Conservation (phyloP, 768 basidiomycete species). For the Lentinula sp. region DNA sequence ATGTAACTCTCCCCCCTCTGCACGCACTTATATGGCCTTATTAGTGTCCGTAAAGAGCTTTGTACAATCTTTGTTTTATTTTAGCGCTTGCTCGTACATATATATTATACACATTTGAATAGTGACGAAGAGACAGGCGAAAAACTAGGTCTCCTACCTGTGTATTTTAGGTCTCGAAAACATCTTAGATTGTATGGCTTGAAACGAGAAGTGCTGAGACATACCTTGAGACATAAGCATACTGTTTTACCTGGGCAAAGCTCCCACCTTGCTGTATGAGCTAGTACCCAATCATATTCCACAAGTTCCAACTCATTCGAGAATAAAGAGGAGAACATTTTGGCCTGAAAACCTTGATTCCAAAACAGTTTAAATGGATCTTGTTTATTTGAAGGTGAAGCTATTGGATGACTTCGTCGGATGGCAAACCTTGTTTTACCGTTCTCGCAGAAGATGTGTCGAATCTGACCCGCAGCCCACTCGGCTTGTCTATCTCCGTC, state of each 20-base stretch:
- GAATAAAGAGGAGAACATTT: not conserved
- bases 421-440: not conserved
- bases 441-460: not conserved
- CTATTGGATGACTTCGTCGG: not conserved
- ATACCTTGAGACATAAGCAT: not conserved
- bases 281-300: not conserved
- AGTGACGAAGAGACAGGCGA: too few relatives aligned
- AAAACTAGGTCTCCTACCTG: too few relatives aligned
- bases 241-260: not conserved
- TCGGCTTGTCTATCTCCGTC: not conserved
- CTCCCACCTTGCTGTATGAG: conserved; percentile 3
- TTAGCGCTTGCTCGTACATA: too few relatives aligned
- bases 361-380: not conserved
- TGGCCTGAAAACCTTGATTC: not conserved
- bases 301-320: not conserved
- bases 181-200: too few relatives aligned
- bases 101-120: too few relatives aligned
- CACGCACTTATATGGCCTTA: too few relatives aligned
- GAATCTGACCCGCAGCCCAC: conserved; percentile 2
- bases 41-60: too few relatives aligned
- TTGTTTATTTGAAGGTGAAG: not conserved
- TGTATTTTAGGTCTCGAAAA: too few relatives aligned
- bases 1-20: too few relatives aligned
- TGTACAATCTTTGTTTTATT: too few relatives aligned
- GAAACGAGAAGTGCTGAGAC: too few relatives aligned